Evolutionary conservation across 805 yeast species (phyloP).

Genomic region (Lipomyces mesembrius): DNA sequence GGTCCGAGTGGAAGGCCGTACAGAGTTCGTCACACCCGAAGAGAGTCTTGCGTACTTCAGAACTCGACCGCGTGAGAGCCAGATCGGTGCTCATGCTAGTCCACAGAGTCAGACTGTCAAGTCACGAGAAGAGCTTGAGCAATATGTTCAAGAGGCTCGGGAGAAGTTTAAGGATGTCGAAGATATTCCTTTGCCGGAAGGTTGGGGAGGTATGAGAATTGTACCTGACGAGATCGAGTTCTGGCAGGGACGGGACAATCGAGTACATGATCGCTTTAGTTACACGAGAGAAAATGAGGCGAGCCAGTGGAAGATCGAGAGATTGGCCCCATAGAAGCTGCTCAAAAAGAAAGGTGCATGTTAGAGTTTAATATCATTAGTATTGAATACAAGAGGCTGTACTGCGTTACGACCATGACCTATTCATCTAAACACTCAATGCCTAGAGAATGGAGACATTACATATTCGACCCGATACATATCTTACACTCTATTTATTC

Average conservation of each 20-base stretch:
- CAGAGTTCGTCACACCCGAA: conserved; percentile 73
- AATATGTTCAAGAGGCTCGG: conserved; percentile 53
- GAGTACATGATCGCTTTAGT: conserved; percentile 83
- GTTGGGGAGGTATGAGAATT: conserved; percentile 93
- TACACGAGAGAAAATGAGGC: conserved; percentile 27
- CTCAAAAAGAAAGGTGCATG: not conserved
- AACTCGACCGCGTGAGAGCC: conserved; percentile 90
- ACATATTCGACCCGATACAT: not conserved
- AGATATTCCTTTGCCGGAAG: conserved; percentile 85
- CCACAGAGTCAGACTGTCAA: conserved; percentile 74
- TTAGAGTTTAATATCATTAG: not conserved
- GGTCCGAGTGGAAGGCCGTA: conserved; percentile 86
- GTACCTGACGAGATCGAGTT: conserved; percentile 91
- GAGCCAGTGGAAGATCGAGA: conserved; percentile 24
- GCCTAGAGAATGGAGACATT: not conserved
- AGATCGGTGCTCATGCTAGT: conserved; percentile 96
- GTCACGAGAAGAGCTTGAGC: conserved; percentile 67
- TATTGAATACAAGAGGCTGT: not conserved
- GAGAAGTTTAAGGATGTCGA: conserved; percentile 63
- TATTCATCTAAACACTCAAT: not conserved
- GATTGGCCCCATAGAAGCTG: conserved; percentile 30
- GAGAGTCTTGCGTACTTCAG: conserved; percentile 77
- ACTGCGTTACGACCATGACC: too few species aligned
- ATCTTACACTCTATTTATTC: conserved; percentile 13
- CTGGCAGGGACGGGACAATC: conserved; percentile 93